These are phyloP conservation scores for Penicillium taxi DNA, from an alignment of 495 filamentous ascomycete genomes.

Conservation along the genomic window DNA sequence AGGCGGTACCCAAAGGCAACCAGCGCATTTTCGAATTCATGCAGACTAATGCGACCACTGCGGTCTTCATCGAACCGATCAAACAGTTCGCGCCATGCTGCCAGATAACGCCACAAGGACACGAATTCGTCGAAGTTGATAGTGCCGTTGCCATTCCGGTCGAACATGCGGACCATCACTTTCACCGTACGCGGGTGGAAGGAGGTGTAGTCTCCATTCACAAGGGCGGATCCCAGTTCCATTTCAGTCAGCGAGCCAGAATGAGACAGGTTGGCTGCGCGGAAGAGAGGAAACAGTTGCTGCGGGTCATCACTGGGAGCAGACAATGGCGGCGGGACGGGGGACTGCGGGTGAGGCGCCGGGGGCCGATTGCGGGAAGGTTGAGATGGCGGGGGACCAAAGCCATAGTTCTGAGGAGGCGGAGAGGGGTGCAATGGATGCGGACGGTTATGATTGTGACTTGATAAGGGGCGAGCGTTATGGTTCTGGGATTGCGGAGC, in stretches of 20 bases:
- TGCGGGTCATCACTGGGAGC: slow-evolving; percentile 54
- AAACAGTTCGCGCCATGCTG: slow-evolving; percentile 87
- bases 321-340: slow-evolving; percentile 51
- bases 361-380: slow-evolving; percentile 40
- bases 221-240: slow-evolving; percentile 84
- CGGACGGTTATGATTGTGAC: slow-evolving; percentile 24
- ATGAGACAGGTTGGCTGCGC: slow-evolving; percentile 77
- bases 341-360: slow-evolving; percentile 49
- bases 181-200: slow-evolving; percentile 96
- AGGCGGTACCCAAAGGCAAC: slow-evolving; percentile 92
- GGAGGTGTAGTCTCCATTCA: slow-evolving; percentile 89
- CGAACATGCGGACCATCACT: slow-evolving; percentile 99
- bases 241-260: slow-evolving; percentile 76
- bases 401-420: slow-evolving; percentile 53
- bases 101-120: slow-evolving; percentile 89
- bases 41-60: slow-evolving; percentile 73
- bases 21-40: slow-evolving; percentile 86
- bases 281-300: slow-evolving; percentile 74
- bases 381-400: slow-evolving; percentile 45
- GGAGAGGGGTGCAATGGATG: slow-evolving; percentile 44
- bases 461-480: slow-evolving; percentile 14
- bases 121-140: slow-evolving; percentile 95
- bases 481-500: slow-evolving; percentile 25
- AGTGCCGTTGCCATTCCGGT: slow-evolving; percentile 72
- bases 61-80: slow-evolving; percentile 90